Evolutionary conservation across 1,284 basidiomycete genomes (phyloP), one percentile per base, ranked within the genome.

Genomic region (Prillingera fragicola): DNA sequence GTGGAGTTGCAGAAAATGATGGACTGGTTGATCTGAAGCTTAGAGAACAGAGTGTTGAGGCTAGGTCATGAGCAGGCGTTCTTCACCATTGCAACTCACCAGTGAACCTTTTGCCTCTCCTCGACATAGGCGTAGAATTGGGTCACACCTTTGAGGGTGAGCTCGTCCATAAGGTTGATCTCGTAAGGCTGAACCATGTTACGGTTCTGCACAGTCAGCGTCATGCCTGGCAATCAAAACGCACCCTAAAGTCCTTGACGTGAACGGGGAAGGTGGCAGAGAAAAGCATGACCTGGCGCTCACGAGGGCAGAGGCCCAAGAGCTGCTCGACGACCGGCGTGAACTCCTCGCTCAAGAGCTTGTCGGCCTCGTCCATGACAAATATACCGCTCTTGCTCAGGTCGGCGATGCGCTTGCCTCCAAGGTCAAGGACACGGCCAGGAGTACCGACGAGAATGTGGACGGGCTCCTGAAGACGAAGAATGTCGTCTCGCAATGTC

Each of bases 1-100:
- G 94, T 98, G 52, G 92, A 96, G 78, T 97, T 97, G 75, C 94
- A 97, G 75, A 97, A 97, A 67, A 97, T 97, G 75, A 97, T 97
- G 48, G 91, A 95, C 76, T 97, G 92, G 74, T 97, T 97, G 78
- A 97, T 97, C 87, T 97, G 92, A 41, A 97, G 82, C 87, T 63
- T 62, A 36, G 53, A 60, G 50, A 61, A 63, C 17, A 64, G 57
- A 25, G 65, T 64, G 50, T 63, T 67, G 38, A 67, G 56, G 48
- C 46, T 48, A 33, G 0, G 17, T 12, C 13, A 23, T 43, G 10
- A 43, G 41, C 19, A 15, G 9, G 10, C 7, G n/a, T 31, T 15
- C 9, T 1, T 15, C 7, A n/a, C n/a, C n/a, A n/a, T n/a, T n/a
- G n/a, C 21, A 19, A 14, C 23, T 23, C 19, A 36, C 19, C 94